Evolutionary conservation across 169 alveolate genomes (phyloP), one percentile per base, ranked within the genome.

Genomic region (Perkinsus chesapeaki): DNA sequence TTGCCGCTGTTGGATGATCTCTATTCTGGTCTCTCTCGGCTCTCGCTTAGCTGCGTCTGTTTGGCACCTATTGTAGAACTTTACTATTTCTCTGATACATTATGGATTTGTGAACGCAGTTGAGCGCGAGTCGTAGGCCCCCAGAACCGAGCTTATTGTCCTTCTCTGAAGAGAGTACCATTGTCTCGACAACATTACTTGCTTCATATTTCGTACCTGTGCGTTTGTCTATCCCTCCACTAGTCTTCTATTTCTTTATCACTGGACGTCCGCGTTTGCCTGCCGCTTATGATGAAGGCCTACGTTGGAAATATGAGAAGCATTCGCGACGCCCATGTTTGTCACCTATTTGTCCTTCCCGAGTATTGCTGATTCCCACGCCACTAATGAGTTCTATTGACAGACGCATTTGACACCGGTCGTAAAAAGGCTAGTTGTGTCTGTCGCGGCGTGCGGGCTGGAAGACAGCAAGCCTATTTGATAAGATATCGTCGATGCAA

Each of bases 81-180:
- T 34, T 1, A 60, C 82, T 60, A 60, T 60, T 60, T 60, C 27
- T 34, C 82, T 60, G 82, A 60, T 60, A 60, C 82, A 23, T 60
- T 60, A 60, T 60, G 82, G 82, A 60, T 60, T 60, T 60, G 82
- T 60, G 82, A 60, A 60, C 82, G 82, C 82, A 60, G 82, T 23
- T 60, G 82, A 60, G 82, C 27, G 82, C 82, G 82, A 60, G 31
- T 7, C 82, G 82, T 12, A 34, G 37, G 82, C 31, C 27, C 12
- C 27, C 82, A 60, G 82, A 60, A 34, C 82, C 27, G 82, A 60
- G 82, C 27, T 60, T 7, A 16, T 20, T 20, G 31, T 23, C 3
- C n/a, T 60, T 16, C 27, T 23, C 23, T 60, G 82, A 27, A 34
- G 23, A 34, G 23, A 60, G 82, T 34, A 60, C 1, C 82, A 60